Base-by-base conservation (phyloP, 2,329 filamentous ascomycete genomes). In the Fusarium tjaetaba region DNA sequence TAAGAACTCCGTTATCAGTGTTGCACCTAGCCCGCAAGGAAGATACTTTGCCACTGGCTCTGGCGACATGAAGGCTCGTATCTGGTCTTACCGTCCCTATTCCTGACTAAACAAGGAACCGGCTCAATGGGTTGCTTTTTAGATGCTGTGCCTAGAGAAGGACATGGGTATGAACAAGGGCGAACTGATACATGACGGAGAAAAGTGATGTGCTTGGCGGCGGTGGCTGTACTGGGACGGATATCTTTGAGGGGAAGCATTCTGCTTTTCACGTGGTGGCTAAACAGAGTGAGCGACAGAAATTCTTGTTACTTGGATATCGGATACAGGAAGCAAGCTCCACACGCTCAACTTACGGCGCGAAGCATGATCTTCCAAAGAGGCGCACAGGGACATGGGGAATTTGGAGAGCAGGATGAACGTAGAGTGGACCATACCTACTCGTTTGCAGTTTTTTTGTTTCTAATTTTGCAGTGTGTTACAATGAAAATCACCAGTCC, bases 1-100 rank as follows among this genome's bases (percentile, higher is more conserved):
- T 82, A 98, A 98, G 88, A 98, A 98, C 84, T 97, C 94, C 16
- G 96, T 99, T 77, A 98, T 98, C 79, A 98, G 95, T 6, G 96
- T 99, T 59, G 96, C 96, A 3, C 96, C 96, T 28, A 97, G 95
- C 83, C 96, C 96, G 22, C 91, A 90, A 41, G 95, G 95, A 66
- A 91, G 91, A 73, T 92, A 94, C 80, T 99, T 99, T 81, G 96
- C 96, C 45, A 99, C 96, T 10, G 96, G 96, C 71, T 98, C 95
- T 76, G 96, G 96, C 78, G 96, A 99, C 82, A 97, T 97, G 94
- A 93, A 96, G 81, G 96, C 96, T 61, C 92, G 96, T 79, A 98
- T 99, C 85, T 99, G 96, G 96, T 95, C 93, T 78, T 98, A 93
- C 80, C 87, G 89, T 62, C 83, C 86, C 8, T 82, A 86, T 60